Evolutionary conservation across 306 rosid genomes (phyloP), one percentile per base, ranked within the genome.

Genomic region (Lathyrus sativus): DNA sequence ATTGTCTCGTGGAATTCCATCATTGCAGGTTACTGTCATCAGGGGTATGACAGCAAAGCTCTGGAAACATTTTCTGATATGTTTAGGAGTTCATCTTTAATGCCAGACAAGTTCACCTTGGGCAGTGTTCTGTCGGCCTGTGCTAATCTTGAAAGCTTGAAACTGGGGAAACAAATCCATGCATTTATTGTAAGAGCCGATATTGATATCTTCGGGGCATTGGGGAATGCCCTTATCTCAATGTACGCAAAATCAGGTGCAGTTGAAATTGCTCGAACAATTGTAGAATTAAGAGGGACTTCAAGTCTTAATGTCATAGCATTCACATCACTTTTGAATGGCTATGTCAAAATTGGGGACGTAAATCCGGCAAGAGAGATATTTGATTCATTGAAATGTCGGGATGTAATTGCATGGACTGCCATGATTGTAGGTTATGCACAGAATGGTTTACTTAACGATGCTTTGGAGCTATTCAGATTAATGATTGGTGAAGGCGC

Each of bases 401-500:
- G 68, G 18, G 98, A 92, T 69, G 87, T 89, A 50, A 81, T 92
- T 78, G 92, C 88, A 1, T 89, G 96, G 96, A 92, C 98, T 15
- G 92, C 96, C 39, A 87, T 92, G 95, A 86, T 92, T 57, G 98
- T 88, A 37, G 98, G 98, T 72, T 88, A 85, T 46, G 76, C 81
- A 37, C 91, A 80, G 65, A 92, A 87, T 71, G 88, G 95, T 18
- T 83, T 92, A 55, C 63, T 79, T 67, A 76, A 64, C 4, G 88
- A 85, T 24, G 95, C 96, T 45, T 44, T 87, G 65, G 87, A 76
- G 61, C 89, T 87, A 72, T 92, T 92, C 72, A 80, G 88, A 65
- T 70, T 31, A 56, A 92, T 89, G 98, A 55, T 82, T 70, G 71
- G 9, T 38, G 82, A 83, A 75, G 96, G 98, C 58, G 84, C 91